Conservation (phyloP, 331 rosid genomes). For the Phaseolus coccineus region DNA sequence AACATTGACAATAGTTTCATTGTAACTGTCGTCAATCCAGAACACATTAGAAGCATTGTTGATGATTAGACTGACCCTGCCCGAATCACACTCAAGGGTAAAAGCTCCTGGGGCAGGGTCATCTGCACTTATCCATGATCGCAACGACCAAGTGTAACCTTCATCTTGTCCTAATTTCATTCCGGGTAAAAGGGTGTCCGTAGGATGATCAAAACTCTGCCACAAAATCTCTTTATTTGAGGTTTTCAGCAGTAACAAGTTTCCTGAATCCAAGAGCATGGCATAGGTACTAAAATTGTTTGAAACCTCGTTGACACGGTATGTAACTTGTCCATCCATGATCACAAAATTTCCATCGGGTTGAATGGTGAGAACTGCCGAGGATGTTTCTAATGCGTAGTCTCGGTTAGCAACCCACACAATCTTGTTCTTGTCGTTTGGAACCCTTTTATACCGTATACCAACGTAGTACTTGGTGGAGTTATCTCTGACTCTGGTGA, state of each 20-base stretch:
- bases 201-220: constrained; percentile 45
- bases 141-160: constrained; percentile 7
- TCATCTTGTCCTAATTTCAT: constrained; percentile 38
- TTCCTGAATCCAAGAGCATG: constrained; percentile 57
- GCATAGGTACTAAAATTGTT: not conserved
- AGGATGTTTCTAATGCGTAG: not conserved
- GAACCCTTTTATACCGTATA: constrained; percentile 32
- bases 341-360: constrained; percentile 41
- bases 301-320: not conserved
- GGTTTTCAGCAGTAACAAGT: constrained; percentile 43
- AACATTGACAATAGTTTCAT: not conserved
- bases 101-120: constrained; percentile 51
- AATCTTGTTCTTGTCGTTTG: not conserved
- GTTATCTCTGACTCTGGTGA: not conserved
- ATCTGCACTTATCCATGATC: constrained; percentile 45
- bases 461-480: constrained; percentile 40
- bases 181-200: constrained; percentile 47
- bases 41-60: not conserved
- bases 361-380: constrained; percentile 18
- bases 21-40: not conserved
- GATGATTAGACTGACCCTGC: not conserved
- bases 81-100: not conserved
- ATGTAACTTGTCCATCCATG: not conserved
- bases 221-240: constrained; percentile 41
- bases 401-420: constrained; percentile 58